phyloP scores from a whole-genome alignment of 2,329 filamentous ascomycete genomes.

The Cryphonectria nitschkei region DNA sequence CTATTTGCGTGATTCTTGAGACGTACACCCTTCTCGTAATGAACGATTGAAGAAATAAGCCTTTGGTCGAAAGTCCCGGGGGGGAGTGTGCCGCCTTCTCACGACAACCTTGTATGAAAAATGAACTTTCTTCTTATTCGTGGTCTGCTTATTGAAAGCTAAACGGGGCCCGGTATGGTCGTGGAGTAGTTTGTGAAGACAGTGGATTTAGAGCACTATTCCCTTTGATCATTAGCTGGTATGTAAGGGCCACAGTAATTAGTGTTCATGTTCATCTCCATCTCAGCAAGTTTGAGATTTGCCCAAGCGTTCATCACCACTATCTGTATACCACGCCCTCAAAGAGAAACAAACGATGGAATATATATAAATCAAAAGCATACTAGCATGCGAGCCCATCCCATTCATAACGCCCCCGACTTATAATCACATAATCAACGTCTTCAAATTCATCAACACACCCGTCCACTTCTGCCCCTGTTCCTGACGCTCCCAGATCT shows the following conservation, averaged over 20 bases:
- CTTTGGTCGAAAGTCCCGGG: too few relatives aligned
- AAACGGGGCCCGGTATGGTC: too few relatives aligned
- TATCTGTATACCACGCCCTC: neutral
- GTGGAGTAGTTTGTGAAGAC: too few relatives aligned
- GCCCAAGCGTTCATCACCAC: neutral
- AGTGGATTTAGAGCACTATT: neutral
- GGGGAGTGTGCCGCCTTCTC: too few relatives aligned
- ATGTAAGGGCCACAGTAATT: neutral
- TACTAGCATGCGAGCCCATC: neutral
- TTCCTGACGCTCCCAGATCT: slow-evolving; percentile 22
- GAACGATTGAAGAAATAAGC: too few relatives aligned
- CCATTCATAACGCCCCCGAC: too few relatives aligned
- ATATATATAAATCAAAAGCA: neutral
- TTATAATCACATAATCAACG: slow-evolving; percentile 22
- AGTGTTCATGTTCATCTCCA: neutral
- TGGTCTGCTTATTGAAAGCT: too few relatives aligned
- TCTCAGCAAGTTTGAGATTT: neutral
- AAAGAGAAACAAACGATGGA: neutral
- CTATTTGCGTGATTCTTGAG: neutral
- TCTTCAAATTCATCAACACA: slow-evolving; percentile 21
- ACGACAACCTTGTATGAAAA: too few relatives aligned
- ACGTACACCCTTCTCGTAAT: neutral
- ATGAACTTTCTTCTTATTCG: too few relatives aligned
- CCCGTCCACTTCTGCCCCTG: slow-evolving; percentile 21
- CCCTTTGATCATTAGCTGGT: neutral